phyloP scores from a whole-genome alignment of 306 rosid genomes.

The Prunus fruticosa region DNA sequence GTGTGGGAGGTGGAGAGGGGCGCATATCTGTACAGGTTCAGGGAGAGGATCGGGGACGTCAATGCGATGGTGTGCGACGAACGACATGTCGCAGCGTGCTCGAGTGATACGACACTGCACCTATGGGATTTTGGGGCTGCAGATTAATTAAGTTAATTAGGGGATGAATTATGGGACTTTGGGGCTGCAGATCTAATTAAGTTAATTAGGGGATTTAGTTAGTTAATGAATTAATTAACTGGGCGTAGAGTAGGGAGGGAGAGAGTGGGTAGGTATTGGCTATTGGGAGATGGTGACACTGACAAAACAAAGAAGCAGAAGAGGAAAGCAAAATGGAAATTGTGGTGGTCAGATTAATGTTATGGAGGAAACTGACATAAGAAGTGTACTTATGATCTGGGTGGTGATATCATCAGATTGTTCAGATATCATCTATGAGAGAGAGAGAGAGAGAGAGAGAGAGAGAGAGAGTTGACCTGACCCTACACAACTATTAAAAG shows the following conservation, averaged over 20 bases:
- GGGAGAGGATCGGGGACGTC: conserved; percentile 22
- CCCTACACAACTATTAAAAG: neutral
- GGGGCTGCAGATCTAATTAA: too few relatives aligned
- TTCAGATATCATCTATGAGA: neutral
- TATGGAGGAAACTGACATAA: neutral
- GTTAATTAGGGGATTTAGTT: neutral
- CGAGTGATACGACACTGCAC: conserved; percentile 35
- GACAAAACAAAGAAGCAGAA: conserved; percentile 1
- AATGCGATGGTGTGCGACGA: conserved; percentile 53
- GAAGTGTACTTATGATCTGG: neutral
- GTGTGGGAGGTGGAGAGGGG: conserved; percentile 53
- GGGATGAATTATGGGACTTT: too few relatives aligned
- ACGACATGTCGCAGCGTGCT: conserved; percentile 56
- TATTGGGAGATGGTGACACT: neutral
- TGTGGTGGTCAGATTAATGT: neutral
- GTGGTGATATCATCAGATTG: neutral
- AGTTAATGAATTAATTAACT: neutral
- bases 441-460: neutral
- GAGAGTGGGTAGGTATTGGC: neutral
- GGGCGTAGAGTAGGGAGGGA: neutral
- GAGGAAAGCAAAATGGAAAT: neutral
- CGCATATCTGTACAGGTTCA: neutral
- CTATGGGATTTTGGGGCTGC: conserved; percentile 71
- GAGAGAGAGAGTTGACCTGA: neutral
- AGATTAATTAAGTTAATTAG: neutral